Evolutionary conservation across 1,284 basidiomycete genomes (phyloP), one percentile per base, ranked within the genome.

Genomic region (Flammula alnicola): DNA sequence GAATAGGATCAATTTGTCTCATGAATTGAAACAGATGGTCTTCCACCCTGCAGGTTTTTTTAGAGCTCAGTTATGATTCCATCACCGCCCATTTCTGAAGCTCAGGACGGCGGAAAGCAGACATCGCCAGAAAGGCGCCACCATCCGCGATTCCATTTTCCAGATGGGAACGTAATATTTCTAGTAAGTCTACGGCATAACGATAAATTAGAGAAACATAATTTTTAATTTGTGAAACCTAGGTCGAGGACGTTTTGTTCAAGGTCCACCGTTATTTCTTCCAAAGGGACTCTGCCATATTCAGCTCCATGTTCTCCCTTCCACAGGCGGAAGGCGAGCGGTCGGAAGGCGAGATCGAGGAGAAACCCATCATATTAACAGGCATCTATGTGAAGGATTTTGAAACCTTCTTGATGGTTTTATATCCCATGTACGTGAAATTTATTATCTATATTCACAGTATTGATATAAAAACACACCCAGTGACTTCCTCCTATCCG

Each of bases 241-340:
- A 65, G 63, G 56, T 62, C 20, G 57, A 61, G 32, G 37, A 51
- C 19, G 43, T 38, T 9, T 44, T 61, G 7, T 63, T 63, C 53
- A 61, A 57, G 41, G 41, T 61, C 10, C 58, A 60, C 38, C 50
- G 56, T 9, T 58, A 63, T 42, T 59, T 61, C 30, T 63, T 65
- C 43, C 40, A 55, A 23, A 33, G 57, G 6, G 58, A 62, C 32
- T 63, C 63, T 8, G 37, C 56, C 4, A 41, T 65, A 6, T 65
- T 65, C 35, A 57, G 51, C 14, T 39, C 54, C 14, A 61, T 64
- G 62, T 63, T 64, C 32, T 56, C 59, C 20, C 51, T 65, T 17
- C 61, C 63, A 3, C 30, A 19, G 16, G 26, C 43, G 4, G 52
- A 55, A 8, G 35, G 40, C 11, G 59, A 53, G 31, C n/a, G 20